Conservation (phyloP, 2,329 filamentous ascomycete genomes). For the Amesomyces nigricolor region DNA sequence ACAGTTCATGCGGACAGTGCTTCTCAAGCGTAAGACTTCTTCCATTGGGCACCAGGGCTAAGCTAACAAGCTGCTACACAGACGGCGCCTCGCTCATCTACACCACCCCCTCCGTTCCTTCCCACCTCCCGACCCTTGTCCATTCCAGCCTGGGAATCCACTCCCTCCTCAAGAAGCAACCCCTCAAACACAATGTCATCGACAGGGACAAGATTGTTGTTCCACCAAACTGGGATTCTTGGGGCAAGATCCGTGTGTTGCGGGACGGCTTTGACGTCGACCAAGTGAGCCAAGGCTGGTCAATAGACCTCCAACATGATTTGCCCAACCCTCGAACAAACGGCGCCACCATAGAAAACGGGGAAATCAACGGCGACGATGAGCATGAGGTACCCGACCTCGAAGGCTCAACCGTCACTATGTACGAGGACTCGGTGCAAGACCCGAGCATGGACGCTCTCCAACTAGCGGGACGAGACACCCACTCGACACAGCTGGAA, state of each 20-base stretch:
- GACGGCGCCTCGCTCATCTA: slow-evolving; percentile 83
- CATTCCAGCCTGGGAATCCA: slow-evolving; percentile 84
- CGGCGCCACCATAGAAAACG: slow-evolving; percentile 23
- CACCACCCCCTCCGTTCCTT: slow-evolving; percentile 69
- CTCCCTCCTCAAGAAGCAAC: slow-evolving; percentile 70
- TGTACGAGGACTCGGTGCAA: slow-evolving; percentile 74
- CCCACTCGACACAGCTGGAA: slow-evolving; percentile 47
- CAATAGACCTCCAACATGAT: slow-evolving; percentile 66
- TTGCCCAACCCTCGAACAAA: slow-evolving; percentile 33
- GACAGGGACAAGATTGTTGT: slow-evolving; percentile 92
- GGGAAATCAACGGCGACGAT: slow-evolving; percentile 25
- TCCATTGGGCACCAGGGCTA: slow-evolving; percentile 20
- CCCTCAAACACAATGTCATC: slow-evolving; percentile 83
- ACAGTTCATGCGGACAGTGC: slow-evolving; percentile 82
- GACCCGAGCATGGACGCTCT: slow-evolving; percentile 63
- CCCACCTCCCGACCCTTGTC: slow-evolving; percentile 70
- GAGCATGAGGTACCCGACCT: slow-evolving; percentile 22
- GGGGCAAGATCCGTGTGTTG: slow-evolving; percentile 91
- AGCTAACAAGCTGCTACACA: slow-evolving; percentile 33
- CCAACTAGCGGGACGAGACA: slow-evolving; percentile 46
- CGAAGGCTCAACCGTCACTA: slow-evolving; percentile 59
- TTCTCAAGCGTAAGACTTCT: slow-evolving; percentile 67
- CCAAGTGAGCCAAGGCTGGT: slow-evolving; percentile 77
- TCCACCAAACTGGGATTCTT: slow-evolving; percentile 96
- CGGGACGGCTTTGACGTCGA: slow-evolving; percentile 92